Evolutionary conservation across 208 protist genomes (phyloP), one percentile per base, ranked within the genome.

Genomic region (Novymonas esmeraldas): DNA sequence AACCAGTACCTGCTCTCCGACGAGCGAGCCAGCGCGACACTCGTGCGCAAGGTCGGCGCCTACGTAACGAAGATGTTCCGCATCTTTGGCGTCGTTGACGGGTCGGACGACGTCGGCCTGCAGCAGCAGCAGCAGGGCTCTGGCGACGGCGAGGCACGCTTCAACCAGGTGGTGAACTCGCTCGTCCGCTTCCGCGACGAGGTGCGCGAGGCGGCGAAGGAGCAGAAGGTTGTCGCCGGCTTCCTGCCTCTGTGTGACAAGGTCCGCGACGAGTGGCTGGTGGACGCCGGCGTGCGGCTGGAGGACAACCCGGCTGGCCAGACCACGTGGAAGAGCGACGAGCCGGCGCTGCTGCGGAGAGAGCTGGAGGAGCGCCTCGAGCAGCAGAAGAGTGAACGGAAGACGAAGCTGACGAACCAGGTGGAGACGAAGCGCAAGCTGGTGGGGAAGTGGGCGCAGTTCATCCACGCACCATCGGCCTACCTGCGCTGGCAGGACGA

Each of bases 1-100:
- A 98, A 98, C 76, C 61, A 82, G 31, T 98, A 99, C 82, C 50
- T 92, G 28, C 61, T 90, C 14, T 70, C 61, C 36, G 64, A 63
- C 34, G 49, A 62, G 46, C 61, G 87, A 0, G 63, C 78, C 13
- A 89, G 78, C 41, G 67, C 68, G 33, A 89, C 84, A 22, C 78
- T 99, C 22, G 45, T 98, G 39, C 68, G 73, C 18, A 87, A 93
- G 45, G 72, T 95, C 0, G 89, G 78, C 36, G 60, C 57, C 49
- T 98, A 98, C 72, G 65, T 98, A 9, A 98, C 95, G 16, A 66
- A 79, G 29, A 97, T 99, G 48, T 82, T 99, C 29, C 76, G 81
- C 18, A 73, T 98, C 13, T 98, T 99, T 48, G 97, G 98, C 58
- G 79, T 98, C 10, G 78, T 93, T 5, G 82, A 92, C 28, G 90